Evolutionary conservation across 768 basidiomycete species (phyloP), one percentile per base, ranked within the genome.

Genomic region (Tylopilus felleus): DNA sequence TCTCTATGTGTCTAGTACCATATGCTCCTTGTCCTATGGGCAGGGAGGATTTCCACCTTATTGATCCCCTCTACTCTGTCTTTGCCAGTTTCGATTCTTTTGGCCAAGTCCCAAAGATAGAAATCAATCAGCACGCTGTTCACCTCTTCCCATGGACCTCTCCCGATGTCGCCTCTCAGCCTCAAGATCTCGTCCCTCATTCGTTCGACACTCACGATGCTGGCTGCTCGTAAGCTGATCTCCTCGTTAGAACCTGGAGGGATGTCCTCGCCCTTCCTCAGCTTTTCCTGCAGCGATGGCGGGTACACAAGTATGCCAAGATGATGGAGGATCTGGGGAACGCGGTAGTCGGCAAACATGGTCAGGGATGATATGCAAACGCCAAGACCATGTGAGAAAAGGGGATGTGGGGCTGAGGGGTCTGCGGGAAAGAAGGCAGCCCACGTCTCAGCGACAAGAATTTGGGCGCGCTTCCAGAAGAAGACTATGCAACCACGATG

Each of bases 291-390:
- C 51, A 96, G 78, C 7, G 77, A 67, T 0, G 79, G 71, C 0
- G 90, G 83, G 71, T 95, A 95, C 2, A 77, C 70, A 41, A 95
- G 74, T 59, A 94, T 85, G 36, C 79, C 75, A 8, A 95, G 77
- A 64, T 92, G 91, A 71, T 95, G 88, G 27, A 96, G 73, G 53
- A 95, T 90, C 66, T 95, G 93, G 2, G 93, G 93, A 6, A 96
- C 89, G 39, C 91, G 83, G 65, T 94, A 93, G 74, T 95, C 93
- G 5, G 93, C 90, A 68, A 96, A 96, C 93, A 94, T 95, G 21
- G 93, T 93, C 12, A 95, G 79, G 46, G 84, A 73, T 47, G 80
- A 76, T 56, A 93, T 89, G 35, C 76, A 75, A 19, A 85, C 74
- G 5, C 85, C 86, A 10, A 66, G 66, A 8, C 61, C 49, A 16